Conservation (phyloP, 2,329 filamentous ascomycete species). For the Diaporthe velutina region DNA sequence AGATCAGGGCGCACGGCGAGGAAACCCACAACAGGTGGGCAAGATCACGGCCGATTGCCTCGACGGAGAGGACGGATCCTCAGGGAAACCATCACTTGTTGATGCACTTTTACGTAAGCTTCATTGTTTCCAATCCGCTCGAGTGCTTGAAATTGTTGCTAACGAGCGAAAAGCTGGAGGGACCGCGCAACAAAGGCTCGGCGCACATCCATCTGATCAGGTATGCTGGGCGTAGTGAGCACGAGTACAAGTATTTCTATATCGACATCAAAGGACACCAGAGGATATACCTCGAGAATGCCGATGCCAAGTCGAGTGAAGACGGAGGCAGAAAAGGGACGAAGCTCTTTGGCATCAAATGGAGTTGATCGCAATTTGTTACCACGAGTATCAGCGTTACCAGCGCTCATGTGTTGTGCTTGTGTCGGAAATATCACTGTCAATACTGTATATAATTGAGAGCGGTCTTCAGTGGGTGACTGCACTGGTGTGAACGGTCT, state of each 20-base stretch:
- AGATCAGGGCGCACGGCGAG: constrained; percentile 87
- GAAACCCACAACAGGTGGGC: constrained; percentile 87
- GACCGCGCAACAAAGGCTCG: constrained; percentile 78
- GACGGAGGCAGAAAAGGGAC: constrained; percentile 56
- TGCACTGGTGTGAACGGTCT: not conserved
- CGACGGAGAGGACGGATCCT: constrained; percentile 76
- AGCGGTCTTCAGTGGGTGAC: not conserved
- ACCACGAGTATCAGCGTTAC: not conserved
- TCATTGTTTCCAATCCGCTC: constrained; percentile 61
- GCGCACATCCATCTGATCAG: constrained; percentile 85
- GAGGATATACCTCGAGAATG: constrained; percentile 75
- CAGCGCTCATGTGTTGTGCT: not conserved
- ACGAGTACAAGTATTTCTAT: constrained; percentile 83
- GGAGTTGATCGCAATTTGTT: constrained; percentile 52
- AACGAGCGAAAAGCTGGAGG: constrained; percentile 80
- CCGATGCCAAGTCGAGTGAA: constrained; percentile 55
- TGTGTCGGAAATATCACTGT: not conserved
- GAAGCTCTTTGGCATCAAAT: constrained; percentile 74
- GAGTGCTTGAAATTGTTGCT: constrained; percentile 79
- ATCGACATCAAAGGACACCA: constrained; percentile 82
- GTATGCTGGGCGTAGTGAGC: constrained; percentile 72
- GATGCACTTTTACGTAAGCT: constrained; percentile 85
- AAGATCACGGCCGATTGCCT: constrained; percentile 73
- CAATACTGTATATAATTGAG: not conserved
- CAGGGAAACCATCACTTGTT: constrained; percentile 83